Evolutionary conservation across 768 basidiomycete species (phyloP), one percentile per base, ranked within the genome.

Genomic region (Pisolithus microcarpus): DNA sequence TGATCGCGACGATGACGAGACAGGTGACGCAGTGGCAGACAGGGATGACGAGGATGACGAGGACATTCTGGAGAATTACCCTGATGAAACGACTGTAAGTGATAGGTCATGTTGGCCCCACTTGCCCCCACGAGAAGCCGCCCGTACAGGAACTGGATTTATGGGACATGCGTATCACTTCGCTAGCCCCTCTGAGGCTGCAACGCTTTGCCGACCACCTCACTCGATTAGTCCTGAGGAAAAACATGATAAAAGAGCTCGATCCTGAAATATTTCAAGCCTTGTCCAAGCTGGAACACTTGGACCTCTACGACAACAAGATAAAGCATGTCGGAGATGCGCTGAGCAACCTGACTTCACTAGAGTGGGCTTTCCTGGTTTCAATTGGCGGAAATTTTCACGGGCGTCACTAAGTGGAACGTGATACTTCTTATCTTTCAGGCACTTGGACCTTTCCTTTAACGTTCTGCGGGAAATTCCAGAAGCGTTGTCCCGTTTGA

Each of bases 281-380:
- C 30, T 67, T 97, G 50, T 75, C 64, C 11, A 74, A 80, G 42
- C 69, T 99, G 34, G 88, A 92, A 61, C 96, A 98, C 56, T 68
- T 98, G 52, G 96, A 99, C 69, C 60, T 97, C 55, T 99, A 98
- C 64, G 96, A 99, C 67, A 99, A 99, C 72, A 85, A 91, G 65
- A 66, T 99, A 56, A 94, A 90, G 69, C 69, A 72, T 46, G 65
- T 89, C 18, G 86, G 79, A 0, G 72, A 80, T 53, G 84, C 87
- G 0, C 60, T 97, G 48, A 75, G 84, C 52, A 72, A 72, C 31
- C 61, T 83, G 39, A 64, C 66, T 5, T 74, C 75, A 30, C 72
- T 91, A 47, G 72, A 58, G 88, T 89, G 64, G 58, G 82, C 69
- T 2, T 10, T 46, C 40, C 9, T 30, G 1, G 24, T 28, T 23